Evolutionary conservation across 176 grass and related monocot species (phyloP).

Genomic region (Rhynchospora tenuis): DNA sequence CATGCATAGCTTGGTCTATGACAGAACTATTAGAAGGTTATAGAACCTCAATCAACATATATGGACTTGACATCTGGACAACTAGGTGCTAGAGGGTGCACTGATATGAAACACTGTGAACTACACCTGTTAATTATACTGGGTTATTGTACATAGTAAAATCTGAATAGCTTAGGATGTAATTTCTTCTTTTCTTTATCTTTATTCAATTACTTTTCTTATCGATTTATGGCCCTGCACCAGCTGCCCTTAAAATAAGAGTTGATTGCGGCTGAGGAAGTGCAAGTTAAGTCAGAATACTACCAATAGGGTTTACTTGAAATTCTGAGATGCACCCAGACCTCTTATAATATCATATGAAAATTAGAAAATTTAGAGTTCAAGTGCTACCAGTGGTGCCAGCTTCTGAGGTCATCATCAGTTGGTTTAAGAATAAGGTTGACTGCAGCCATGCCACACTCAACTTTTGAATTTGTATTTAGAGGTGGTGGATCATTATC

Average conservation of each 20-base stretch:
- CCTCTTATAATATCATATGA: neutral
- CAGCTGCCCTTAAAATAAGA: neutral
- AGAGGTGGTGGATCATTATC: conserved; percentile 45
- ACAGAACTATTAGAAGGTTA: neutral
- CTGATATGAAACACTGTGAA: too few relatives aligned
- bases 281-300: neutral
- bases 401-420: conserved; percentile 81
- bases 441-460: conserved; percentile 38
- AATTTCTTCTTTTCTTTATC: too few relatives aligned
- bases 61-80: too few relatives aligned
- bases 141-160: too few relatives aligned
- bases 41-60: too few relatives aligned
- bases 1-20: neutral
- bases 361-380: conserved; percentile 4
- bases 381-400: conserved; percentile 63
- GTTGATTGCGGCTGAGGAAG: neutral
- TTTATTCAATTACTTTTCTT: too few relatives aligned
- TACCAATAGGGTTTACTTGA: neutral
- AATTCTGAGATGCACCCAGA: neutral
- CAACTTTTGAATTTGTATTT: conserved; percentile 25
- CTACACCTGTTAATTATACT: too few relatives aligned
- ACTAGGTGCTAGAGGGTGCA: too few relatives aligned
- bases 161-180: too few relatives aligned
- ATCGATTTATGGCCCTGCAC: too few relatives aligned
- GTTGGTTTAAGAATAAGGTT: conserved; percentile 82